phyloP scores from a whole-genome alignment of 805 yeast genomes.

The Metschnikowia gruessii region DNA sequence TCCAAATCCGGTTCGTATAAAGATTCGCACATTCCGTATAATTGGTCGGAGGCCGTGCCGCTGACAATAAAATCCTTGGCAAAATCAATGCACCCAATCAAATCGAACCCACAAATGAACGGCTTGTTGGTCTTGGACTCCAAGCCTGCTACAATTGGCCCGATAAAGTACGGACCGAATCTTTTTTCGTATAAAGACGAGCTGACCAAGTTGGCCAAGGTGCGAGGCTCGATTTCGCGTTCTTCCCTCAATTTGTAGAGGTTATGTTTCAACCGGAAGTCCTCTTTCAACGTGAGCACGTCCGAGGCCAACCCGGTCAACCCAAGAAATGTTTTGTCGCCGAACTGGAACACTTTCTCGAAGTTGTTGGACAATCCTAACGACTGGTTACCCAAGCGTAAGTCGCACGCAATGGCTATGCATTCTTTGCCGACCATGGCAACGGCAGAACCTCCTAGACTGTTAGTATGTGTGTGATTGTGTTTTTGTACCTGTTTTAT shows the following conservation, averaged over 20 bases:
- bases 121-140: constrained; percentile 81
- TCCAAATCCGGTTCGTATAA: constrained; percentile 90
- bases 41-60: constrained; percentile 96
- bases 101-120: constrained; percentile 91
- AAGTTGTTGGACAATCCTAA: constrained; percentile 89
- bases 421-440: constrained; percentile 99
- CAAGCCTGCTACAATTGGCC: constrained; percentile 95
- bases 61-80: constrained; percentile 93
- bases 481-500: no score
- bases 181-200: constrained; percentile 86
- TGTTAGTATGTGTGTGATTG: not conserved
- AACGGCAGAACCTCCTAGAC: constrained; percentile 88
- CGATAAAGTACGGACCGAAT: constrained; percentile 94
- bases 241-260: constrained; percentile 89
- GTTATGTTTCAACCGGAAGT: constrained; percentile 80
- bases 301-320: constrained; percentile 95
- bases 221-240: constrained; percentile 86
- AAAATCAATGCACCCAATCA: constrained; percentile 93
- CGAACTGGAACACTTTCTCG: constrained; percentile 86
- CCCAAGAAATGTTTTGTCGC: constrained; percentile 78
- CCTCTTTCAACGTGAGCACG: constrained; percentile 79
- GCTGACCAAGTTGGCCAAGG: constrained; percentile 89
- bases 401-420: constrained; percentile 95
- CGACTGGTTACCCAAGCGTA: constrained; percentile 91
- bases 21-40: constrained; percentile 98